Percentiles rank a stretch among this genome's conserved stretches.
phyloP scores from a whole-genome alignment of 2,329 filamentous ascomycete genomes.

The Penicillium crustosum region DNA sequence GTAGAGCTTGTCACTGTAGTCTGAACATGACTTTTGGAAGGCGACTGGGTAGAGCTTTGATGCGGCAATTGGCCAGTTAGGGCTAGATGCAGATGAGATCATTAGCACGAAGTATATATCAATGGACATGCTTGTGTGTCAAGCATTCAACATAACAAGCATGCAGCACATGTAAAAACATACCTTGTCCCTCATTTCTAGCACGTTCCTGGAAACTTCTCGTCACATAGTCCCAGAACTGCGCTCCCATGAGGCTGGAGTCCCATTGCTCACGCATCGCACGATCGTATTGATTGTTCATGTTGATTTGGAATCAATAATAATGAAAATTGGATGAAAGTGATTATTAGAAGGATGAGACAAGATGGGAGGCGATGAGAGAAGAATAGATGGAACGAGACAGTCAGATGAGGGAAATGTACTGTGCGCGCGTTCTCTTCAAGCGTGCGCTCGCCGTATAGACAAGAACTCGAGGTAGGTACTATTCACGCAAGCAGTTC shows the following conservation, averaged over 20 bases:
- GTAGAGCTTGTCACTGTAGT: not conserved
- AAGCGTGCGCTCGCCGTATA: not conserved
- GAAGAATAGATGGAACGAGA: no score
- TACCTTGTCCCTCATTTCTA: not conserved
- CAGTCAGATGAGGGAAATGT: not conserved
- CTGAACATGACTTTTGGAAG: not conserved
- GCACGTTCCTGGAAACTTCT: not conserved
- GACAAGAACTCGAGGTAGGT: not conserved
- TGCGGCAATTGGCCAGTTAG: not conserved
- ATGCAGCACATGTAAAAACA: not conserved
- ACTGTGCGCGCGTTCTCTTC: not conserved
- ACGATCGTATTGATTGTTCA: not conserved
- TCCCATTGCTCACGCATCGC: not conserved
- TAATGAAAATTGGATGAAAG: not conserved
- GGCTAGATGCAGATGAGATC: not conserved
- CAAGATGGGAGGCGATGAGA: not conserved
- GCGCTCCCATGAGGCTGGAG: not conserved
- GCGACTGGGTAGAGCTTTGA: not conserved
- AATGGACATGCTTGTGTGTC: not conserved
- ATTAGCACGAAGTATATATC: not conserved
- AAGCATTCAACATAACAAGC: not conserved
- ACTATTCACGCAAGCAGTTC: not conserved
- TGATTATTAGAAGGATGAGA: not conserved
- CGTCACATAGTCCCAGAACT: not conserved
- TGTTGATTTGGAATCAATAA: not conserved